A percentile compares a stretch with the other conserved stretches of the same genome.
Evolutionary conservation across 768 basidiomycete genomes (phyloP).

Genomic region (Hypholoma fasciculare): DNA sequence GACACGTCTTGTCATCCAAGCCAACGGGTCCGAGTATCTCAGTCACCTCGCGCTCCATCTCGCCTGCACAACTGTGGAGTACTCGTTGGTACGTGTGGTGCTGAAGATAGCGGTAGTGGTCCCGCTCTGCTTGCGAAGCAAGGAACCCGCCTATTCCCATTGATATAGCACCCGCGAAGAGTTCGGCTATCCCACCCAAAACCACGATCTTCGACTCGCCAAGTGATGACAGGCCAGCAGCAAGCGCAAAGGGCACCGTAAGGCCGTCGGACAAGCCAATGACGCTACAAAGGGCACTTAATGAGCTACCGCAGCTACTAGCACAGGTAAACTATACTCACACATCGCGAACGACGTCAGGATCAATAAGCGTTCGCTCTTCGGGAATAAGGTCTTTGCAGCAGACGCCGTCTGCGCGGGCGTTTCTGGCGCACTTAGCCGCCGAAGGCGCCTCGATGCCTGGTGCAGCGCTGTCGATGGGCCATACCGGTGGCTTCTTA

Average conservation of each 20-base stretch:
- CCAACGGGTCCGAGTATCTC: constrained; percentile 88
- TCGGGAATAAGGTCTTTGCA: constrained; percentile 89
- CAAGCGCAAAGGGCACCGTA: constrained; percentile 89
- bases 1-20: constrained; percentile 79
- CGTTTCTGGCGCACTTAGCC: constrained; percentile 58
- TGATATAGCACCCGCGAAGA: constrained; percentile 93
- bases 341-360: constrained; percentile 88
- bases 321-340: constrained; percentile 35
- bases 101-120: constrained; percentile 85
- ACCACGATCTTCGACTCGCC: constrained; percentile 92
- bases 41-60: constrained; percentile 95
- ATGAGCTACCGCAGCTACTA: neutral
- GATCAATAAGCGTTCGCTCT: constrained; percentile 79
- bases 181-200: constrained; percentile 91
- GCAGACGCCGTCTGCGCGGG: constrained; percentile 66
- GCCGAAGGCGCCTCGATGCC: constrained; percentile 44
- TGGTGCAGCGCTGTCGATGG: constrained; percentile 45
- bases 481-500: constrained; percentile 63
- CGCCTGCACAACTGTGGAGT: constrained; percentile 85
- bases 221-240: constrained; percentile 86
- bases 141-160: constrained; percentile 99
- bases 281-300: constrained; percentile 45
- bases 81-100: constrained; percentile 80
- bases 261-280: constrained; percentile 91
- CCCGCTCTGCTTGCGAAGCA: constrained; percentile 94